A percentile compares a stretch with the other conserved stretches of the same genome.
phyloP scores from a whole-genome alignment of 23 red algal species.

The Gracilaria gracilis region DNA sequence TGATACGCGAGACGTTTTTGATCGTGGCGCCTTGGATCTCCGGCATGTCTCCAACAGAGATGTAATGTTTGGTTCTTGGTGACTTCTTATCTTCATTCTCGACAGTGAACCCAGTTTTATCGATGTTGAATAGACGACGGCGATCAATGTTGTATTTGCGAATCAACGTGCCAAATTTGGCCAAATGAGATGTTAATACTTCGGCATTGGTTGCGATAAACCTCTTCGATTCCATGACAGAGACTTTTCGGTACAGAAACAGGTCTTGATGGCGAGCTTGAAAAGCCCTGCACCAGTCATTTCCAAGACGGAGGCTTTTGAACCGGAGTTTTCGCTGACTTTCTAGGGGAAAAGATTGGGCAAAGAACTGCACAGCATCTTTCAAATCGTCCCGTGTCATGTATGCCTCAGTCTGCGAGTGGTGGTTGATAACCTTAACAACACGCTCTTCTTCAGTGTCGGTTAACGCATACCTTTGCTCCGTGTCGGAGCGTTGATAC shows the following conservation, averaged over 20 bases:
- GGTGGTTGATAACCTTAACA: background rate
- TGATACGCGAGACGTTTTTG: background rate
- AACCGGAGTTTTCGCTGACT: background rate
- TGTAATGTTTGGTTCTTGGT: background rate
- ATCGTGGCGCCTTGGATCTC: background rate
- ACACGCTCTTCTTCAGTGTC: background rate
- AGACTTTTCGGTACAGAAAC: too few species aligned
- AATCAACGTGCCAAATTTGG: background rate
- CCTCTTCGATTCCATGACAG: background rate
- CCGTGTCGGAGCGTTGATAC: background rate
- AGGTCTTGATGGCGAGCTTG: too few species aligned
- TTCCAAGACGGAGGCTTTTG: background rate
- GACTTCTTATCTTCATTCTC: background rate
- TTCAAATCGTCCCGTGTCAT: conserved; percentile 10
- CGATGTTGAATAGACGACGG: background rate
- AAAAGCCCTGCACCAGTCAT: background rate
- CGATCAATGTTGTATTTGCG: background rate
- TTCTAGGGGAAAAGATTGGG: background rate
- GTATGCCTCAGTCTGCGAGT: background rate
- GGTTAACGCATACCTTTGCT: background rate
- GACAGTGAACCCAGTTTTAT: background rate
- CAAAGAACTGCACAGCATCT: background rate
- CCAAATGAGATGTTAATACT: background rate
- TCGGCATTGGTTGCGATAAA: background rate
- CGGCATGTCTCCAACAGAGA: background rate